Conservation (phyloP, 306 rosid genomes). For the Malus fusca region DNA sequence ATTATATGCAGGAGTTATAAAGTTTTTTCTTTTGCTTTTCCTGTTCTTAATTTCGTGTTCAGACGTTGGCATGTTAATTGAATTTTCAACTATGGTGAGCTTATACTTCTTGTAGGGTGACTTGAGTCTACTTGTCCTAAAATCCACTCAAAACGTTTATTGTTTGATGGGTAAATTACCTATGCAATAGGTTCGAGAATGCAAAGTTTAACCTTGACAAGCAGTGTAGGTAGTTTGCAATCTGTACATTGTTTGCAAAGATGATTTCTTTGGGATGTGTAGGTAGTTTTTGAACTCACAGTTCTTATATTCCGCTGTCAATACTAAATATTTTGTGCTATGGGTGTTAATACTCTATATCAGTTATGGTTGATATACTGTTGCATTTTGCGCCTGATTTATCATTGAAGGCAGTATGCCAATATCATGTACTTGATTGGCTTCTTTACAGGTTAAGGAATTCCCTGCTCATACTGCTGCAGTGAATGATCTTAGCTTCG, state of each 20-base stretch:
- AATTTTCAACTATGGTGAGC: neutral
- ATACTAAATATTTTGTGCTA: neutral
- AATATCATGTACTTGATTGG: constrained; percentile 20
- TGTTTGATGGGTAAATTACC: neutral
- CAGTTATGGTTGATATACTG: neutral
- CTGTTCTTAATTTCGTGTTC: neutral
- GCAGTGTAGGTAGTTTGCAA: neutral
- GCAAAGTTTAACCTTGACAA: neutral
- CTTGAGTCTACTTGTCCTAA: neutral
- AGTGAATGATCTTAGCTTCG: constrained; percentile 91
- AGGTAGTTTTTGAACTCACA: neutral
- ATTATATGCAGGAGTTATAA: neutral
- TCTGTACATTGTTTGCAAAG: neutral
- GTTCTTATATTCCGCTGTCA: neutral
- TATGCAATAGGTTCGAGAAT: neutral
- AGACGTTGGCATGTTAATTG: neutral
- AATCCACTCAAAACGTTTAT: neutral
- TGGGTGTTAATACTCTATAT: neutral
- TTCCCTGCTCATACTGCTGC: constrained; percentile 73
- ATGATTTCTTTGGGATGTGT: neutral
- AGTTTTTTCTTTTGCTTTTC: neutral
- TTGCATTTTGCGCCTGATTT: constrained; percentile 6
- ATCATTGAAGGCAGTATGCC: neutral
- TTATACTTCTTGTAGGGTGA: neutral
- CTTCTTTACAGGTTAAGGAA: constrained; percentile 69